Percentiles rank a stretch among this genome's conserved stretches.
Evolutionary conservation across 345 rosid species (phyloP).

Genomic region (Pistacia atlantica): DNA sequence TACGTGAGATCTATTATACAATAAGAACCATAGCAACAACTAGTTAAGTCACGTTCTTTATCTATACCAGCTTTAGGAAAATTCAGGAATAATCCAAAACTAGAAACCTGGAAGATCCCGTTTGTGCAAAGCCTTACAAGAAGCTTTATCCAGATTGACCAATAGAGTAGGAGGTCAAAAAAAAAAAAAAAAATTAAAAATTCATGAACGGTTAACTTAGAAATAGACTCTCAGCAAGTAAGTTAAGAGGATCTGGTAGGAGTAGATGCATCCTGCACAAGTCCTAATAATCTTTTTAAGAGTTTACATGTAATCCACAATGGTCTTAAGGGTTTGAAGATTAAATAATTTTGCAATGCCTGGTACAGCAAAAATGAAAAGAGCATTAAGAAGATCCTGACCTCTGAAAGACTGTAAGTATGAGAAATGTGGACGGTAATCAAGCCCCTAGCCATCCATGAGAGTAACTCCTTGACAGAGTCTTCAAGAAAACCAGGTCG

Average conservation of each 20-base stretch:
- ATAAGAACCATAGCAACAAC: background rate
- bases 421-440: slow-evolving; percentile 77
- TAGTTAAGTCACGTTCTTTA: background rate
- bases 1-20: background rate
- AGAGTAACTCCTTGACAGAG: slow-evolving; percentile 72
- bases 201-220: background rate
- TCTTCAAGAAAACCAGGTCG: slow-evolving; percentile 65
- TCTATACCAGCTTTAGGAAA: background rate
- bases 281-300: background rate
- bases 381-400: slow-evolving; percentile 26
- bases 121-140: background rate
- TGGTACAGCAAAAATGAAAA: background rate
- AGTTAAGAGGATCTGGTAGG: background rate
- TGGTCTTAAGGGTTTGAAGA: background rate
- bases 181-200: background rate
- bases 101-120: background rate
- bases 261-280: background rate
- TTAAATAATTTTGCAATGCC: background rate
- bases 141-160: background rate
- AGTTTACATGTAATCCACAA: background rate
- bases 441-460: slow-evolving; percentile 71
- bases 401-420: slow-evolving; percentile 70
- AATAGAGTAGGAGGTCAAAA: background rate
- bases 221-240: background rate
- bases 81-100: background rate